Evolutionary conservation across 2,329 filamentous ascomycete genomes (phyloP).

Genomic region (Neofusicoccum ribis): DNA sequence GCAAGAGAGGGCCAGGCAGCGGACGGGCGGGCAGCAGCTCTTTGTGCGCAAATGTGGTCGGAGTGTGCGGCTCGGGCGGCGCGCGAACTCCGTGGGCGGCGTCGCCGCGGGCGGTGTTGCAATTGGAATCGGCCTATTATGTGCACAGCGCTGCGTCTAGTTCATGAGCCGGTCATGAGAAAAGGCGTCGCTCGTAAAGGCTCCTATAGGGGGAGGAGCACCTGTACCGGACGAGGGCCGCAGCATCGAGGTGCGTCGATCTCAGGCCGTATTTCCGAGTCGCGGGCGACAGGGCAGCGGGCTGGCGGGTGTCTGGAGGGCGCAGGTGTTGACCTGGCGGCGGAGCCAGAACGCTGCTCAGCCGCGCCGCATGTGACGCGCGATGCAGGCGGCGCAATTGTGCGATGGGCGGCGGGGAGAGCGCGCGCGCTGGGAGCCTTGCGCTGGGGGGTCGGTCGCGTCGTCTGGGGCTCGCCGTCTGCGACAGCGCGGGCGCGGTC

Average conservation of each 20-base stretch:
- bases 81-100: background rate
- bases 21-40: slow-evolving; percentile 35
- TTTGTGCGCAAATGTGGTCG: background rate
- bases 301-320: background rate
- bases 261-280: slow-evolving; percentile 18
- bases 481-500: slow-evolving; percentile 12
- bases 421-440: background rate
- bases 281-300: slow-evolving; percentile 7
- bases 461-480: background rate
- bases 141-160: background rate
- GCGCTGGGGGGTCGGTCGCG: slow-evolving; percentile 1
- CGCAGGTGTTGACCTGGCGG: background rate
- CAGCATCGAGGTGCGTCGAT: slow-evolving; percentile 19
- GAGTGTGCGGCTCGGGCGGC: background rate
- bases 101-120: background rate
- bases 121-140: slow-evolving; percentile 8
- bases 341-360: background rate
- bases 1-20: slow-evolving; percentile 43
- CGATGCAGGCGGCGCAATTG: slow-evolving; percentile 4
- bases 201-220: slow-evolving; percentile 13
- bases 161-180: slow-evolving; percentile 22
- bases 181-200: slow-evolving; percentile 9
- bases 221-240: background rate
- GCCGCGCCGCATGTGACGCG: slow-evolving; percentile 14
- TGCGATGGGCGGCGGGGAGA: background rate